Percentiles rank a stretch among this genome's conserved stretches.
These are phyloP conservation scores for Amborella trichopoda DNA, from an alignment of 164 flowering plant species.

Conservation along the genomic window DNA sequence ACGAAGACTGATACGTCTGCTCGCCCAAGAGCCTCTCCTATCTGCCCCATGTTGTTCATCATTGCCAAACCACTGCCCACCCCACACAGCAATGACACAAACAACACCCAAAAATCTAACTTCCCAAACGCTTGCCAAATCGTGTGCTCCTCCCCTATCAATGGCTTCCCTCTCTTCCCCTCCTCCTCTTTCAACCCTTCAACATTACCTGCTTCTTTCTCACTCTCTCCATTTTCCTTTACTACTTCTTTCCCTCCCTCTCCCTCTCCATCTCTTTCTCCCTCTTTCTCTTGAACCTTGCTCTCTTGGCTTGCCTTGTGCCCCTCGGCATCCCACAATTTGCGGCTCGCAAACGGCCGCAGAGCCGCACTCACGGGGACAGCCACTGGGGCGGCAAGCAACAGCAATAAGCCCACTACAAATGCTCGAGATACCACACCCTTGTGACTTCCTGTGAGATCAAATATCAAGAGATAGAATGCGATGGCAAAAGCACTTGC, in stretches of 20 bases:
- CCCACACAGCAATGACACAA: constrained; percentile 73
- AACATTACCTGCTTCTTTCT: constrained; percentile 6
- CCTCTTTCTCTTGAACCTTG: too few relatives aligned
- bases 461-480: constrained; percentile 25
- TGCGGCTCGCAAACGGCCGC: too few relatives aligned
- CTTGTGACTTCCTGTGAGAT: constrained; percentile 26
- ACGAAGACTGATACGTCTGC: constrained; percentile 73
- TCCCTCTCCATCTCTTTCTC: too few relatives aligned
- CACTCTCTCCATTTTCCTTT: constrained; percentile 6
- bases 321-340: too few relatives aligned
- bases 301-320: too few relatives aligned
- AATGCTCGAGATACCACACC: constrained; percentile 19
- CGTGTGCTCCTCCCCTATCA: constrained; percentile 84
- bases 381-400: constrained; percentile 25
- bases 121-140: constrained; percentile 46
- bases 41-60: constrained; percentile 90
- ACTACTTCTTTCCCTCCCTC: too few relatives aligned
- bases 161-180: too few relatives aligned
- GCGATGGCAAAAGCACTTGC: constrained; percentile 27
- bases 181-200: too few relatives aligned
- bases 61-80: constrained; percentile 89
- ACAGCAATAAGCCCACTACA: constrained; percentile 16
- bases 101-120: constrained; percentile 77
- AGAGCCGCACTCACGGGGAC: constrained; percentile 62
- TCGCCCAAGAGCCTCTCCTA: constrained; percentile 76